Evolutionary conservation across 2,329 filamentous ascomycete species (phyloP).

Genomic region (Hypoxylon sp.): DNA sequence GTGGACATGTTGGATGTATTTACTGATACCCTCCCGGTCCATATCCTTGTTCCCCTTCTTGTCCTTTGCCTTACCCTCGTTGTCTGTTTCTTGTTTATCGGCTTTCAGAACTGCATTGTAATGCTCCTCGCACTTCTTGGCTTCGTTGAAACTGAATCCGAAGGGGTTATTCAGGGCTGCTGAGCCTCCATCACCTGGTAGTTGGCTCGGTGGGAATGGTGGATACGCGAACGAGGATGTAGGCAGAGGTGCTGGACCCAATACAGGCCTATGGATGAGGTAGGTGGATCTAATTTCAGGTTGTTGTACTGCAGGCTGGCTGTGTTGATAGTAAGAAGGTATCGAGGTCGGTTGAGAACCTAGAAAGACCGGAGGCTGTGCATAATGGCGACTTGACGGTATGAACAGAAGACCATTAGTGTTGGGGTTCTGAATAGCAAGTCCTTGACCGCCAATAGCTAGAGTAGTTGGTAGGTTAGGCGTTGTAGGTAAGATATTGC

Average conservation of each 20-base stretch:
- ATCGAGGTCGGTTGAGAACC: conserved; percentile 33
- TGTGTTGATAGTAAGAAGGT: conserved; percentile 20
- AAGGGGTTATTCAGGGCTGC: conserved; percentile 4
- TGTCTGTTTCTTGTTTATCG: conserved; percentile 7
- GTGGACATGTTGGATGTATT: conserved; percentile 47
- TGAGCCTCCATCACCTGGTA: neutral
- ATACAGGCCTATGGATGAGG: conserved; percentile 12
- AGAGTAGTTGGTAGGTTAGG: conserved; percentile 11
- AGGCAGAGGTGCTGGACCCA: conserved; percentile 23
- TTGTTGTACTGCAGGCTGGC: conserved; percentile 10
- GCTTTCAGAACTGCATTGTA: conserved; percentile 20
- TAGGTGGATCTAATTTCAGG: conserved; percentile 20
- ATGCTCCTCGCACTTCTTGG: conserved; percentile 37
- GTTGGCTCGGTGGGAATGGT: conserved; percentile 5
- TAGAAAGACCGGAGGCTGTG: conserved; percentile 13
- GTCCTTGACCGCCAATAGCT: conserved; percentile 6
- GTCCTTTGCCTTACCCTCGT: neutral
- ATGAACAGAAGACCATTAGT: conserved; percentile 10
- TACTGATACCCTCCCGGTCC: conserved; percentile 32
- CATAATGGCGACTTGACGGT: conserved; percentile 16
- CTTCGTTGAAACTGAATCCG: conserved; percentile 25
- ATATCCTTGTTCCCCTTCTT: neutral
- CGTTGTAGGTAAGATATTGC: conserved; percentile 13
- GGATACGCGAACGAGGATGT: conserved; percentile 18
- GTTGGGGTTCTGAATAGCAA: conserved; percentile 12